Base-by-base conservation (phyloP, 441 rosid species). In the Erysimum pusillum region DNA sequence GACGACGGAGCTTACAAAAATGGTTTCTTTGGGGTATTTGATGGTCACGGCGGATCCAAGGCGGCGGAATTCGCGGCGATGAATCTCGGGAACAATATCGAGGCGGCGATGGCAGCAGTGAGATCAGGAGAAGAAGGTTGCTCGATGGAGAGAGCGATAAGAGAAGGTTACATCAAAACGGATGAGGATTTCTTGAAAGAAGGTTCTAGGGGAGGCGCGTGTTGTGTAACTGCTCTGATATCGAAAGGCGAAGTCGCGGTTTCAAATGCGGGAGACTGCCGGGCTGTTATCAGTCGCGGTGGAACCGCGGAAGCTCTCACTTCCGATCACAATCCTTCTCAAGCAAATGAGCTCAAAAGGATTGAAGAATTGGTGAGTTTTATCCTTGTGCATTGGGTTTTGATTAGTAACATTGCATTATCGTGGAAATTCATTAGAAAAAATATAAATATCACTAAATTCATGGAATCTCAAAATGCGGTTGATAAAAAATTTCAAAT, bases 261-360 rank as follows among this genome's bases (percentile, higher is more conserved):
- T 22, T 93, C 99, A 2, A 90, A 90, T 75, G 94, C 89, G 0
- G 98, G 98, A 13, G 97, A 95, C 71, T 95, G 98, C 42, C 93
- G 98, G 18, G 96, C 95, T 53, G 99, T 95, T 68, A 58, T 95
- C 71, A 85, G 98, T 52, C 59, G 84, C 14, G 85, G 82, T 18
- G 98, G 99, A 18, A 75, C 74, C 25, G 99, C 97, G 0, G 89
- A 90, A 78, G 91, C 96, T n/a, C 88, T 95, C 5, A 92, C 98
- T 0, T 83, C 89, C 2, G 98, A 95, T 74, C 99, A 95, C 76
- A 80, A 85, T 46, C 95, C 97, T 61, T 90, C 90, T 7, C 82
- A 94, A 81, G 75, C 83, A 42, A 94, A 91, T 36, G 99, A 95
- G 61, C 78, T 75, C 76, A 79, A 82, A 46, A 82, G 98, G 76